Evolutionary conservation across 176 grass and related monocot genomes (phyloP).

Genomic region (Secale cereale): DNA sequence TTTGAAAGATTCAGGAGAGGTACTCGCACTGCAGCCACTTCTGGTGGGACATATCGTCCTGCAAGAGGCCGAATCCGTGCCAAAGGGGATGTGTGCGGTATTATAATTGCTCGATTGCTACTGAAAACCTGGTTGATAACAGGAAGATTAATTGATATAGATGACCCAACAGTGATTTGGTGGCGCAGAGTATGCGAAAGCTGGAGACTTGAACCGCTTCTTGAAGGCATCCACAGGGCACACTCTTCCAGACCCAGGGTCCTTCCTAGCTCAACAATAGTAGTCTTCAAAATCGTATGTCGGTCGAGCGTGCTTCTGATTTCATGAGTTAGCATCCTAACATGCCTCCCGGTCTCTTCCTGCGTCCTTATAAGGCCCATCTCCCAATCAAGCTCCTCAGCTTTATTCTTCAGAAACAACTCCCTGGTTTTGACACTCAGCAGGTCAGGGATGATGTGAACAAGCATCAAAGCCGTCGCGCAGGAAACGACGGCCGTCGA

Average conservation of each 20-base stretch:
- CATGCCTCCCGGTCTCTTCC: slow-evolving; percentile 62
- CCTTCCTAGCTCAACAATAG: slow-evolving; percentile 66
- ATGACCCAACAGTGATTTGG: slow-evolving; percentile 50
- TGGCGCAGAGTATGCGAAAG: slow-evolving; percentile 73
- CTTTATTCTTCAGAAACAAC: slow-evolving; percentile 66
- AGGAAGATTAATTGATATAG: slow-evolving; percentile 65
- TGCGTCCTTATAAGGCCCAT: slow-evolving; percentile 73
- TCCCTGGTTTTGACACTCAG: slow-evolving; percentile 72
- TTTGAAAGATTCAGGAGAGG: slow-evolving; percentile 84
- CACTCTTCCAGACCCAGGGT: slow-evolving; percentile 63
- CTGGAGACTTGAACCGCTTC: slow-evolving; percentile 53
- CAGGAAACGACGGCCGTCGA: slow-evolving; percentile 68
- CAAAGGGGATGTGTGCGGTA: slow-evolving; percentile 63
- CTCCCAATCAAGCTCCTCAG: slow-evolving; percentile 67
- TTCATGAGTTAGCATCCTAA: slow-evolving; percentile 75
- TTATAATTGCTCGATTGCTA: slow-evolving; percentile 67
- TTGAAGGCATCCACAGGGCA: slow-evolving; percentile 73
- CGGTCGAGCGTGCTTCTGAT: slow-evolving; percentile 80
- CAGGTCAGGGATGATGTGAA: slow-evolving; percentile 73
- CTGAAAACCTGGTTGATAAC: slow-evolving; percentile 70
- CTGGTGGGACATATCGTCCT: slow-evolving; percentile 66
- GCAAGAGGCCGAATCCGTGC: slow-evolving; percentile 43
- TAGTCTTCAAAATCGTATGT: slow-evolving; percentile 70
- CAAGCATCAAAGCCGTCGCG: slow-evolving; percentile 73
- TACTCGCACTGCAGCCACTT: slow-evolving; percentile 79